These are phyloP conservation scores for Rhytidiadelphus loreus DNA, from an alignment of 225 moss, liverwort and hornwort genomes.

Conservation along the genomic window DNA sequence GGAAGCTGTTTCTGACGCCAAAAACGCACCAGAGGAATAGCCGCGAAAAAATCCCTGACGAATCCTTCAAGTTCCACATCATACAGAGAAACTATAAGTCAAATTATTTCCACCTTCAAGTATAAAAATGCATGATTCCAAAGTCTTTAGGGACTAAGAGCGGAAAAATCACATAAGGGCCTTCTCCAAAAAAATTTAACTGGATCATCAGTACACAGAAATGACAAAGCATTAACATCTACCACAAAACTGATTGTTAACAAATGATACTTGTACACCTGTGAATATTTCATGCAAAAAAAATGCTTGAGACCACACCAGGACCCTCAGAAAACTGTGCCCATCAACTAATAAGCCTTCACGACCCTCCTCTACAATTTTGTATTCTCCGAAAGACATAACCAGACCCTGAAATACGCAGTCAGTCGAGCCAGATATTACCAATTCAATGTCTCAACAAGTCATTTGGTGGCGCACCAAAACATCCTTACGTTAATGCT, in stretches of 20 bases:
- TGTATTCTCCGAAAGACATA: background rate
- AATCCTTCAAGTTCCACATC: slow-evolving; percentile 16
- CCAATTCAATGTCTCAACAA: background rate
- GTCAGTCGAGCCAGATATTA: background rate
- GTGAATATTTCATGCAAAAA: background rate
- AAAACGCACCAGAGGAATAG: slow-evolving; percentile 4
- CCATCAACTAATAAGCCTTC: background rate
- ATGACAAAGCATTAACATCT: background rate
- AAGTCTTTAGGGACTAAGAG: background rate
- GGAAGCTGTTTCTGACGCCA: slow-evolving; percentile 1
- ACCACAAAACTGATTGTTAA: background rate
- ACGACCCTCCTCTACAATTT: background rate
- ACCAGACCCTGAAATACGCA: background rate
- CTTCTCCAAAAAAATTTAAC: background rate
- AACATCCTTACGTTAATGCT: background rate
- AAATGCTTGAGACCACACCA: background rate
- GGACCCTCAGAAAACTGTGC: background rate
- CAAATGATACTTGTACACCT: background rate
- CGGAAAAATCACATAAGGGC: background rate
- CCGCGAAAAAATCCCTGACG: background rate
- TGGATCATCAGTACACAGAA: background rate
- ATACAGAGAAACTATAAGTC: background rate
- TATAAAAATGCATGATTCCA: background rate
- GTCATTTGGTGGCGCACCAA: background rate
- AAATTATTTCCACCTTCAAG: background rate